Percentiles rank a stretch among this genome's conserved stretches.
Evolutionary conservation across 768 basidiomycete species (phyloP).

Genomic region (Hebeloma cylindrosporum): DNA sequence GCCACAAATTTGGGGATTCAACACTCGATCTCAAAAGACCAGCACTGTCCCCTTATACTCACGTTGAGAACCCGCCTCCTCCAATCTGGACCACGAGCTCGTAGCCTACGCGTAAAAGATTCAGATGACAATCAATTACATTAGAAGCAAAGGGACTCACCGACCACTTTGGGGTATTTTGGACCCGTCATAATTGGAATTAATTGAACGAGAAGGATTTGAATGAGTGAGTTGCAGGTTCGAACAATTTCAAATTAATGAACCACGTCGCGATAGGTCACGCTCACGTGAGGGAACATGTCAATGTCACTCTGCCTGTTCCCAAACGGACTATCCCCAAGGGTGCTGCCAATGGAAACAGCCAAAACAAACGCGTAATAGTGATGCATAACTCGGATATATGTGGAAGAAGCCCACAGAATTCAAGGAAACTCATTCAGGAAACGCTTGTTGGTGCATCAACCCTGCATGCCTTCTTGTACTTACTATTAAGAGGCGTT

Average conservation of each 20-base stretch:
- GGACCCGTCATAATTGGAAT: conserved; percentile 23
- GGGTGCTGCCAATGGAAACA: too few relatives aligned
- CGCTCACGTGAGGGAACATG: conserved; percentile 2
- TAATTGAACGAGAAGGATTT: background rate
- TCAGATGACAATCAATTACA: background rate
- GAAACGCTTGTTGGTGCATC: too few relatives aligned
- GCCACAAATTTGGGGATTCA: background rate
- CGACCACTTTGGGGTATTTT: conserved; percentile 44
- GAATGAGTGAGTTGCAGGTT: too few relatives aligned
- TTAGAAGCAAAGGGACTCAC: conserved; percentile 23
- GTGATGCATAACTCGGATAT: too few relatives aligned
- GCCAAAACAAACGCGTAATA: too few relatives aligned
- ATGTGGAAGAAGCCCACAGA: too few relatives aligned
- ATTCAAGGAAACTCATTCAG: too few relatives aligned
- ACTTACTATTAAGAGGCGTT: too few relatives aligned
- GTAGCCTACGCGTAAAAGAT: conserved; percentile 48
- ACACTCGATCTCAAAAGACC: background rate
- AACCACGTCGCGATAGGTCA: conserved; percentile 8
- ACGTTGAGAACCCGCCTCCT: conserved; percentile 88
- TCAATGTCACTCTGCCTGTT: background rate
- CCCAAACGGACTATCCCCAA: too few relatives aligned
- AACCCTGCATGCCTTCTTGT: too few relatives aligned
- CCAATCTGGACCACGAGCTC: conserved; percentile 75
- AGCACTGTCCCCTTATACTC: conserved; percentile 24
- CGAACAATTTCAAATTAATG: too few relatives aligned